phyloP scores from a whole-genome alignment of 345 rosid species.

The Xanthoceras sorbifolium region DNA sequence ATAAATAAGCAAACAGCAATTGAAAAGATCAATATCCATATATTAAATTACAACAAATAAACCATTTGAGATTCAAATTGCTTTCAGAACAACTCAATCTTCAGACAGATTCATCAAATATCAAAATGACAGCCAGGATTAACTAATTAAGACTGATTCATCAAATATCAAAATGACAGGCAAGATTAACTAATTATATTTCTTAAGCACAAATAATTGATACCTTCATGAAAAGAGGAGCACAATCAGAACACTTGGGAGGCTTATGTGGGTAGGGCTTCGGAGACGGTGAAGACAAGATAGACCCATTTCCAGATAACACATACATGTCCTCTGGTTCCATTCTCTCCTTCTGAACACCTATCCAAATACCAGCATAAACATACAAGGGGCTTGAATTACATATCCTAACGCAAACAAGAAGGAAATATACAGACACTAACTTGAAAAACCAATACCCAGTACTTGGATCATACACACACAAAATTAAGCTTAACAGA shows the following conservation, averaged over 20 bases:
- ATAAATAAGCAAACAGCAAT: neutral
- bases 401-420: slow-evolving; percentile 3
- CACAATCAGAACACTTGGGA: slow-evolving; percentile 91
- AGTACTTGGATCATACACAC: neutral
- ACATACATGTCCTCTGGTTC: slow-evolving; percentile 89
- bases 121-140: neutral
- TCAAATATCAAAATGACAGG: neutral
- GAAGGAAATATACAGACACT: neutral
- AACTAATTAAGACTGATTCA: neutral
- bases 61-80: neutral
- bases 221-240: slow-evolving; percentile 90
- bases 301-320: slow-evolving; percentile 65
- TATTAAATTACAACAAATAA: neutral
- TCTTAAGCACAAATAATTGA: neutral
- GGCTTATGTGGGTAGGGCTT: slow-evolving; percentile 85
- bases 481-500: neutral
- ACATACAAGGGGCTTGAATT: slow-evolving; percentile 1
- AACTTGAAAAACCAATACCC: neutral
- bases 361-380: slow-evolving; percentile 39
- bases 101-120: neutral
- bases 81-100: neutral
- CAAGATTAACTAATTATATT: neutral
- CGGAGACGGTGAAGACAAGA: slow-evolving; percentile 69
- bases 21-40: neutral
- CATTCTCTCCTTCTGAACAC: slow-evolving; percentile 99